A percentile compares a stretch with the other conserved stretches of the same genome.
phyloP scores from a whole-genome alignment of 2,329 filamentous ascomycete species.

The Epichloe glyceriae region DNA sequence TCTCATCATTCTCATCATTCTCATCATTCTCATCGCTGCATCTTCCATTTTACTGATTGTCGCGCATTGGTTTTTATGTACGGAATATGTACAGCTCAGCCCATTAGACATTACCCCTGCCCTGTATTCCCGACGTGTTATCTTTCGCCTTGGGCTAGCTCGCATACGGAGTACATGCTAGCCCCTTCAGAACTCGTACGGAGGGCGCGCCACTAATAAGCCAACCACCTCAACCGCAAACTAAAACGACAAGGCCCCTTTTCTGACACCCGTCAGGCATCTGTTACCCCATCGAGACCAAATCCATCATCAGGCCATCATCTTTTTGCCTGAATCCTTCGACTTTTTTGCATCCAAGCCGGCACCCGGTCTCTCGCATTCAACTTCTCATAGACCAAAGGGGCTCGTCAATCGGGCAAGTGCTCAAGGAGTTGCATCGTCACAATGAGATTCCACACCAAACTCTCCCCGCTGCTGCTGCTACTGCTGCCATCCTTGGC shows the following conservation, averaged over 20 bases:
- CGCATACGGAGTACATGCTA: background rate
- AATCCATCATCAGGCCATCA: background rate
- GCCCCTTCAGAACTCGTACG: background rate
- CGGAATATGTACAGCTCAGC: too few species aligned
- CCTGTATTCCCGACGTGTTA: background rate
- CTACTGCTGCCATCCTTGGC: slow-evolving; percentile 47
- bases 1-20: background rate
- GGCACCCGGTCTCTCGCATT: background rate
- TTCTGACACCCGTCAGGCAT: background rate
- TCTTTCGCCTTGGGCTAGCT: background rate
- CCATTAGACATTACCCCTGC: too few species aligned
- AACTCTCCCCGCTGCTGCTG: slow-evolving; percentile 42
- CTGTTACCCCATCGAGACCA: background rate
- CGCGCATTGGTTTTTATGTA: too few species aligned
- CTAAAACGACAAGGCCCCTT: background rate
- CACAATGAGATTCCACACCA: slow-evolving; percentile 47
- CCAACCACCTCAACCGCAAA: background rate
- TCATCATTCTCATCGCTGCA: background rate
- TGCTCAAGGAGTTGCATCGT: background rate
- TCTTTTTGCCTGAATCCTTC: background rate
- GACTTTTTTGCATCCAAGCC: background rate
- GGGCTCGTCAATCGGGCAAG: background rate
- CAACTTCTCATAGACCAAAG: background rate
- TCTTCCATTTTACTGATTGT: too few species aligned
- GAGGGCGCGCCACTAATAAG: background rate